These are phyloP conservation scores for Quaeritorhiza haematococci DNA, from an alignment of 371 early-diverging fungal species.

Conservation along the genomic window DNA sequence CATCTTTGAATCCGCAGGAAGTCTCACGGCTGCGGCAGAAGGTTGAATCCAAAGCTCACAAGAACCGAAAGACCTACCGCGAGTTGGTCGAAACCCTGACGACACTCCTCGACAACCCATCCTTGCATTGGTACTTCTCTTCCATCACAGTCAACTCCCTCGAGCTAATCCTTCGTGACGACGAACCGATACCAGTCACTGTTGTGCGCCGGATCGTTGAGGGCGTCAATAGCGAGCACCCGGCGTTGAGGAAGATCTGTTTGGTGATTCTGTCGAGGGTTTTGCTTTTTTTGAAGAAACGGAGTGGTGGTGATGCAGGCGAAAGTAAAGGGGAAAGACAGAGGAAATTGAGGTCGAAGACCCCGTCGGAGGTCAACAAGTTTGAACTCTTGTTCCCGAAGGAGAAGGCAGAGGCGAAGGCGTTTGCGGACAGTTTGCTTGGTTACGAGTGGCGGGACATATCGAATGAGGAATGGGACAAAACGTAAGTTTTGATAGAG, in stretches of 20 bases:
- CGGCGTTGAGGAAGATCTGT: constrained; percentile 68
- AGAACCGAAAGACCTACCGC: not conserved
- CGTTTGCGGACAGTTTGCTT: not conserved
- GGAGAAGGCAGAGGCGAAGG: not conserved
- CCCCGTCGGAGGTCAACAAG: constrained; percentile 1
- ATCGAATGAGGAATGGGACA: not conserved
- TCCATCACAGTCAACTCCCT: constrained; percentile 73
- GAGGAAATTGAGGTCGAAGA: not conserved
- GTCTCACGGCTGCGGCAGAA: not conserved
- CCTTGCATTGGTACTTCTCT: constrained; percentile 75
- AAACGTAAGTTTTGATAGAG: too few relatives aligned
- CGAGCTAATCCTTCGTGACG: constrained; percentile 56
- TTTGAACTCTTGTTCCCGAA: too few relatives aligned
- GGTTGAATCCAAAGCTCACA: not conserved
- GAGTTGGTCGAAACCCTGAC: constrained; percentile 9
- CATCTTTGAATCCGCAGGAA: too few relatives aligned
- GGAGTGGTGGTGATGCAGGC: constrained; percentile 11
- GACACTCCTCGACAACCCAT: constrained; percentile 44
- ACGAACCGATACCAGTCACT: constrained; percentile 53
- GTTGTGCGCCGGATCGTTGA: too few relatives aligned
- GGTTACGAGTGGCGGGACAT: not conserved
- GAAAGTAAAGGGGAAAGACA: constrained; percentile 2
- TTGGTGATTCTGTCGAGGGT: constrained; percentile 4
- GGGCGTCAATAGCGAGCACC: too few relatives aligned
- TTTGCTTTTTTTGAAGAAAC: constrained; percentile 24